Percentiles rank a stretch among this genome's conserved stretches.
Conservation (phyloP, 495 filamentous ascomycete species). For the Staphylotrichum longicolle region DNA sequence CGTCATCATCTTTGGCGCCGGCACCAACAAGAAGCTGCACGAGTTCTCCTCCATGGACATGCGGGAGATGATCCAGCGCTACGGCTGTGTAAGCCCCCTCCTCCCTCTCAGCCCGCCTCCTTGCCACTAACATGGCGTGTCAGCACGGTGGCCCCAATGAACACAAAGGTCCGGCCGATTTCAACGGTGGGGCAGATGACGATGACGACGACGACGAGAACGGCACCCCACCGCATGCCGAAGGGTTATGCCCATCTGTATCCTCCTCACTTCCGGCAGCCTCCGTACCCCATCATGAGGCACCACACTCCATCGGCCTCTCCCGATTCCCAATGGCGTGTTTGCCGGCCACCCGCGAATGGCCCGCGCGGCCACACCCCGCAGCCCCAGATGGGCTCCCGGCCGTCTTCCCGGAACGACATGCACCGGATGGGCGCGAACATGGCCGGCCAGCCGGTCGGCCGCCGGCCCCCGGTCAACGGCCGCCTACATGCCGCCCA, state of each 20-base stretch:
- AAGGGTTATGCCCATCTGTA: slow-evolving; percentile 59
- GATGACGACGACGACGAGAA: slow-evolving; percentile 91
- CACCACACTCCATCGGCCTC: slow-evolving; percentile 82
- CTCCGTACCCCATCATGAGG: slow-evolving; percentile 70
- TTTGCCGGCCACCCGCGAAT: slow-evolving; percentile 43
- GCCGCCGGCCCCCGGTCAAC: slow-evolving; percentile 64
- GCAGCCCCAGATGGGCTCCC: slow-evolving; percentile 69
- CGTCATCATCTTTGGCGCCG: slow-evolving; percentile 81
- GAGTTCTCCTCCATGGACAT: slow-evolving; percentile 95
- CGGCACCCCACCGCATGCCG: slow-evolving; percentile 61
- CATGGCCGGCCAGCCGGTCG: slow-evolving; percentile 62
- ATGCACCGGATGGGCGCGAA: slow-evolving; percentile 69
- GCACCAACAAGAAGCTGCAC: slow-evolving; percentile 96
- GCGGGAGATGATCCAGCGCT: slow-evolving; percentile 79
- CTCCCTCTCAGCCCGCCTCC: not conserved
- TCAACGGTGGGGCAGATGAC: slow-evolving; percentile 76
- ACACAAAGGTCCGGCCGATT: slow-evolving; percentile 93
- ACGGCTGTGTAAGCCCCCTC: slow-evolving; percentile 73
- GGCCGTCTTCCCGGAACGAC: slow-evolving; percentile 80
- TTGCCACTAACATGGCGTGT: slow-evolving; percentile 30
- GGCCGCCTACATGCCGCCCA: slow-evolving; percentile 78
- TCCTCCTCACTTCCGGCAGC: slow-evolving; percentile 73
- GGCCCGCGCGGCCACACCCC: slow-evolving; percentile 71
- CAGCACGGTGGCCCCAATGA: slow-evolving; percentile 91
- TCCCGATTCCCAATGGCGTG: slow-evolving; percentile 80